Conservation (phyloP, 352 stramenopile genomes). For the Globisporangium middletonii region DNA sequence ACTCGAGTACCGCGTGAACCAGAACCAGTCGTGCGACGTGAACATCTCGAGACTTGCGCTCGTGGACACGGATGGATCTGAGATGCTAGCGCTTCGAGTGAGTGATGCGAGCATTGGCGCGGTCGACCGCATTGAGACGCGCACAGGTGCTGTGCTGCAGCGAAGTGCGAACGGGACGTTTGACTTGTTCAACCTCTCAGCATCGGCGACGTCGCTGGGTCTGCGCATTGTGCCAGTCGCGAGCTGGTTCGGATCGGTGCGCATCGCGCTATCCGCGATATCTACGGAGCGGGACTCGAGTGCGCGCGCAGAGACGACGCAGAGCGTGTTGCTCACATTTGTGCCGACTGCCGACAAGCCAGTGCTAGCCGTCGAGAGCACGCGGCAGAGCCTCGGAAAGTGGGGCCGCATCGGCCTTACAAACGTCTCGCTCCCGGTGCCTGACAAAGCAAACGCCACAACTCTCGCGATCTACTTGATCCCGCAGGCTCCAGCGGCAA, state of each 20-base stretch:
- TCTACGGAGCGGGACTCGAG: slow-evolving; percentile 26
- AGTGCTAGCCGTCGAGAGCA: slow-evolving; percentile 27
- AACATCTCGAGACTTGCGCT: slow-evolving; percentile 21
- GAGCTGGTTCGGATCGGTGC: slow-evolving; percentile 30
- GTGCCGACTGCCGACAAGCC: slow-evolving; percentile 34
- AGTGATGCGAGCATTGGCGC: slow-evolving; percentile 13
- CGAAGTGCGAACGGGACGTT: slow-evolving; percentile 21
- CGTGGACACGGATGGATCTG: slow-evolving; percentile 36
- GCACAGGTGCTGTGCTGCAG: slow-evolving; percentile 16
- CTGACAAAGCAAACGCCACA: slow-evolving; percentile 27
- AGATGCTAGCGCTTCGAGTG: slow-evolving; percentile 30
- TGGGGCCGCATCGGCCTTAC: slow-evolving; percentile 30
- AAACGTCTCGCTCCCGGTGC: slow-evolving; percentile 23
- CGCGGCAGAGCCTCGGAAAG: slow-evolving; percentile 23
- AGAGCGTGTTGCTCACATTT: slow-evolving; percentile 21
- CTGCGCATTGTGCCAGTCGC: slow-evolving; percentile 21
- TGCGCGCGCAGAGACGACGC: slow-evolving; percentile 12
- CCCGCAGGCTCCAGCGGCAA: slow-evolving; percentile 9
- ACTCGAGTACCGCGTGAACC: slow-evolving; percentile 24
- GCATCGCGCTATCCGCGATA: slow-evolving; percentile 27
- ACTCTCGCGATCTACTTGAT: slow-evolving; percentile 30
- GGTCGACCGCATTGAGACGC: slow-evolving; percentile 19
- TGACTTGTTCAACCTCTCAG: slow-evolving; percentile 14
- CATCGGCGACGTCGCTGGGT: slow-evolving; percentile 11
- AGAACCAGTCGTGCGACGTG: slow-evolving; percentile 25